Base-by-base conservation (phyloP, 148 eudicot genomes). In the Talinum fruticosum region DNA sequence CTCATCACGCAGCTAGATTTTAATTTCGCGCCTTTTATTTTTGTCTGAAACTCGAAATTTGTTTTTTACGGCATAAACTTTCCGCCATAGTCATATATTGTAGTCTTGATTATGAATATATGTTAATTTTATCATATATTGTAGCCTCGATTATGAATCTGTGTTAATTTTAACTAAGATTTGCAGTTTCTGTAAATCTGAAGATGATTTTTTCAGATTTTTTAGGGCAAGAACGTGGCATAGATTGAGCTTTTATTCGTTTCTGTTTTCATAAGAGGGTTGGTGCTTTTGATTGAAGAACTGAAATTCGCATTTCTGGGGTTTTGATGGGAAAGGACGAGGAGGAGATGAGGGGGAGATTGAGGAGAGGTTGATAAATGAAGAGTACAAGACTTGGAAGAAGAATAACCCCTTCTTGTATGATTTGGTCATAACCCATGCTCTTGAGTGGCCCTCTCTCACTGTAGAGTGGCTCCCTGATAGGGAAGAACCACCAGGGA, bases 361-460 rank as follows among this genome's bases (percentile, higher is more conserved):
- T n/a, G 97, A 92, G 84, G 92, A 89, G 88, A 84, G 95, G 51
- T 72, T 89, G 84, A 86, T 90, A 44, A 92, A 92, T 76, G 97
- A 94, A 69, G 98, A 94, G 78, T 94, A 90, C 88, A 92, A 92
- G 84, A 90, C 89, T 53, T 94, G 98, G 98, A 94, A 94, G 83
- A 94, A 92, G 85, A 92, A 92, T 80, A 86, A 97, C 0, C 97
- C 98, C 0, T 92, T 92, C 51, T 74, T 94, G 33, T 94, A 94
- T 80, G 98, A 94, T 87, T 79, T 94, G 79, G 88, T 92, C 35
- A 85, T 92, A 47, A 91, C 97, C 0, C 97, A 92, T 41, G 97
- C 94, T 28, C 91, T 94, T 10, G 97, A 92, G 62, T 94, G 97
- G 98, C 98, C 98, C 1, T 94, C 98, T 1, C 93, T 94, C 76